These are phyloP conservation scores for Colletotrichum destructivum DNA, from an alignment of 2,329 filamentous ascomycete genomes.

Conservation along the genomic window DNA sequence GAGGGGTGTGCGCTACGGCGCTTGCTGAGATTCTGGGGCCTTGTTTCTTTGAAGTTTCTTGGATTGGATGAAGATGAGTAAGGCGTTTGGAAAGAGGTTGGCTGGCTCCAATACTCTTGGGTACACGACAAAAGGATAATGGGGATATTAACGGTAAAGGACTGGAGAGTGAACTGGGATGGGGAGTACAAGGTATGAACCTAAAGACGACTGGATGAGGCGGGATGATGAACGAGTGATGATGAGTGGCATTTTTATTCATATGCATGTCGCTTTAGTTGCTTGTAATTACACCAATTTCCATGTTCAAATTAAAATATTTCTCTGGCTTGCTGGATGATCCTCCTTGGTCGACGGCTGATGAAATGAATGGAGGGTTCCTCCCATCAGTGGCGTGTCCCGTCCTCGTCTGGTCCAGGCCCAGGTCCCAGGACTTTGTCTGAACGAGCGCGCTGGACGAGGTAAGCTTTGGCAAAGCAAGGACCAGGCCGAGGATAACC, in stretches of 20 bases:
- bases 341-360: too few relatives aligned
- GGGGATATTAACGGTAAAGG: neutral
- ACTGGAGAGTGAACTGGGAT: constrained; percentile 12
- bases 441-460: neutral
- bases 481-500: neutral
- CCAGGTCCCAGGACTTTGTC: neutral
- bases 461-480: neutral
- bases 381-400: too few relatives aligned
- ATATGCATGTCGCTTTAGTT: constrained; percentile 21
- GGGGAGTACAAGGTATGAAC: neutral
- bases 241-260: constrained; percentile 7
- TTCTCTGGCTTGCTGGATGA: neutral
- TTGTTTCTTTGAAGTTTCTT: neutral
- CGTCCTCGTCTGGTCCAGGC: too few relatives aligned
- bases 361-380: too few relatives aligned
- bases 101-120: constrained; percentile 34
- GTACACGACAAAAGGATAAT: constrained; percentile 6
- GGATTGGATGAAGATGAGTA: neutral
- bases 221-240: constrained; percentile 26
- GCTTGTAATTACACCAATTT: constrained; percentile 37
- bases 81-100: neutral
- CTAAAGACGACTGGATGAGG: neutral
- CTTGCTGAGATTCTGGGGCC: constrained; percentile 49
- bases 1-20: constrained; percentile 73
- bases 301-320: neutral